Evolutionary conservation across 179 eudicot genomes (phyloP), one percentile per base, ranked within the genome.

Genomic region (Nepenthes alata): DNA sequence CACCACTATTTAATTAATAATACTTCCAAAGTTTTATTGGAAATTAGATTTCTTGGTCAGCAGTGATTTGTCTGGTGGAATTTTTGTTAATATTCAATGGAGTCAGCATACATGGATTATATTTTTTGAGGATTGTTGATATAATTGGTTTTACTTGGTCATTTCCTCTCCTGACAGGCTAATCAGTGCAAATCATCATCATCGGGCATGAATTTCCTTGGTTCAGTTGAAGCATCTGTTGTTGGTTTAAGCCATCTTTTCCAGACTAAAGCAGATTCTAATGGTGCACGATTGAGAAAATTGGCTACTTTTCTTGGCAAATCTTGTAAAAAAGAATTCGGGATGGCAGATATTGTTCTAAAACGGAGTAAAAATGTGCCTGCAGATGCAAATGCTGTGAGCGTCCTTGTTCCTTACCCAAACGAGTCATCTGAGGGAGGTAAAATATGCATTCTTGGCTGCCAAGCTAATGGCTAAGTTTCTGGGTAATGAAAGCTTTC

Each of bases 231-330:
- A 80, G 83, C 97, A 73, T 83, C 82, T 53, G 84, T 85, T 52
- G 94, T 88, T 76, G 97, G 97, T 70, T 67, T 88, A 69, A 81
- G 94, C 78, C 84, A 88, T 72, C 83, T 84, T 67, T 91, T 81
- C 69, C 84, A 72, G 44, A 61, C 75, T 53, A 66, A 84, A 52
- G 80, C 73, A n/a, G 97, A 88, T 78, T 73, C 88, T 58, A 82
- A 79, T 62, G 97, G 97, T 47, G 37, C 75, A 61, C 81, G 65
- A 66, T 78, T 91, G 66, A 91, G 79, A 73, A 88, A 76, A 69
- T 68, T 91, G 47, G 97, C 97, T 66, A 53, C 67, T 66, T 80
- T 80, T 72, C 79, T 91, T 65, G 78, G 83, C 65, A 80, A 75
- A 59, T 77, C 78, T 67, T 74, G 62, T 68, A 76, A 67, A 53